Percentiles rank a stretch among this genome's conserved stretches.
These are phyloP conservation scores for Acanthamoeba lenticulata DNA, from an alignment of 208 protist species.

Conservation along the genomic window DNA sequence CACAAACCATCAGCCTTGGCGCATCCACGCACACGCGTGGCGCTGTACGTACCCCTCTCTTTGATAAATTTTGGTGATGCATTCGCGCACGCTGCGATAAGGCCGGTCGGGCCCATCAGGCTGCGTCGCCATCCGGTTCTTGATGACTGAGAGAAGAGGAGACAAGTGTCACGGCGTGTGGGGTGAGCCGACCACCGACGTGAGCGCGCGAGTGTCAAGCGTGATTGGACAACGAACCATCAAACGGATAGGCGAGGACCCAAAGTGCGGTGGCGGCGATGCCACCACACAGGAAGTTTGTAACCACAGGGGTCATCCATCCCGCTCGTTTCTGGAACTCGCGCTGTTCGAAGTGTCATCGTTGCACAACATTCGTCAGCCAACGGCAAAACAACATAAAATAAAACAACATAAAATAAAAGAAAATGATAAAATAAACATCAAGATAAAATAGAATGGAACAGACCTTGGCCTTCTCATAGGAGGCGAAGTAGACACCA, in stretches of 20 bases:
- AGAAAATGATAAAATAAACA: background rate
- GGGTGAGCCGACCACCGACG: too few relatives aligned
- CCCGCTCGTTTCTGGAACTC: slow-evolving; percentile 15
- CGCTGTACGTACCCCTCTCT: slow-evolving; percentile 15
- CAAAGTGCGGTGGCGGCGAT: slow-evolving; percentile 60
- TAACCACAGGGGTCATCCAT: slow-evolving; percentile 30
- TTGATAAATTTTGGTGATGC: slow-evolving; percentile 32
- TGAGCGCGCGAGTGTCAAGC: background rate
- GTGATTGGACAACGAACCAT: background rate
- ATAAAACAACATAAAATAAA: too few relatives aligned
- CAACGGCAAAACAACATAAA: background rate
- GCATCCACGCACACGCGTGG: background rate
- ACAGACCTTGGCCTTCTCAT: slow-evolving; percentile 38
- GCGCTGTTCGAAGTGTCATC: background rate
- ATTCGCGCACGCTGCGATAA: slow-evolving; percentile 9
- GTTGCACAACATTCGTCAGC: background rate
- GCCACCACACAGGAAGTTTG: slow-evolving; percentile 56
- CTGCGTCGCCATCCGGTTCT: slow-evolving; percentile 66
- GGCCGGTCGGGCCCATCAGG: slow-evolving; percentile 42
- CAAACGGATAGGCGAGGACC: slow-evolving; percentile 48
- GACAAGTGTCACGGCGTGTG: too few relatives aligned
- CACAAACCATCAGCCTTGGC: background rate
- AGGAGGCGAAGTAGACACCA: slow-evolving; percentile 52
- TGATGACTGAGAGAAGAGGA: slow-evolving; percentile 42
- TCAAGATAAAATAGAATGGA: background rate